These are phyloP conservation scores for Ophiocordyceps polyrhachis-furcata DNA, from an alignment of 2,329 filamentous ascomycete species.

Conservation along the genomic window DNA sequence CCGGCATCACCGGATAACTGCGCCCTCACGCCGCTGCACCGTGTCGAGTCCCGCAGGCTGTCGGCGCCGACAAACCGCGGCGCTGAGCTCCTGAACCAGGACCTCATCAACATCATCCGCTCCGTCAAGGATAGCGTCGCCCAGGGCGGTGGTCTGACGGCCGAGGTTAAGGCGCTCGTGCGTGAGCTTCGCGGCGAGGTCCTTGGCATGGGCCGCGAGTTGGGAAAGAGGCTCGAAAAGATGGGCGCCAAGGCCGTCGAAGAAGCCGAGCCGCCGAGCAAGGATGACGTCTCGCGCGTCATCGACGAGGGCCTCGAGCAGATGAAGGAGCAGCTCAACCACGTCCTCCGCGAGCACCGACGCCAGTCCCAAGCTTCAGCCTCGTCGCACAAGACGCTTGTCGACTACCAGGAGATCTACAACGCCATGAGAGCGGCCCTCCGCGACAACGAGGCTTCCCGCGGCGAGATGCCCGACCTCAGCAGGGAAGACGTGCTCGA, in stretches of 20 bases:
- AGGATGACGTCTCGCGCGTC: slow-evolving; percentile 55
- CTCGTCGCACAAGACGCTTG: slow-evolving; percentile 36
- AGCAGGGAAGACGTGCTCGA: slow-evolving; percentile 70
- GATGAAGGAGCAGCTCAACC: slow-evolving; percentile 69
- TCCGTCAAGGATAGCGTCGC: slow-evolving; percentile 83
- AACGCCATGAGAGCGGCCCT: slow-evolving; percentile 63
- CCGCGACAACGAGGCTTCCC: slow-evolving; percentile 36
- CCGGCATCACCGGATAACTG: slow-evolving; percentile 3
- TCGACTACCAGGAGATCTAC: slow-evolving; percentile 75
- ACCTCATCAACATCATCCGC: slow-evolving; percentile 64
- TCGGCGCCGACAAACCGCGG: slow-evolving; percentile 22
- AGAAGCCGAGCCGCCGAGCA: slow-evolving; percentile 32
- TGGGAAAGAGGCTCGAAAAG: slow-evolving; percentile 72
- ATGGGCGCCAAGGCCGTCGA: slow-evolving; percentile 27
- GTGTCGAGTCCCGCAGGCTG: slow-evolving; percentile 21
- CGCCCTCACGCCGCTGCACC: slow-evolving; percentile 23
- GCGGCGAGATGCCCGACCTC: slow-evolving; percentile 23
- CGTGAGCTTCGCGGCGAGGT: slow-evolving; percentile 83
- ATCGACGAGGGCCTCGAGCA: slow-evolving; percentile 66
- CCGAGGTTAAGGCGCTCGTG: slow-evolving; percentile 79
- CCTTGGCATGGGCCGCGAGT: slow-evolving; percentile 80
- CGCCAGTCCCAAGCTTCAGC: slow-evolving; percentile 47
- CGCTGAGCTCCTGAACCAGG: slow-evolving; percentile 49
- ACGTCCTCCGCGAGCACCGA: slow-evolving; percentile 57
- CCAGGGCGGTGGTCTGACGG: slow-evolving; percentile 73